Evolutionary conservation across 495 filamentous ascomycete species (phyloP), one percentile per base, ranked within the genome.

Genomic region (Talaromyces thailandensis): DNA sequence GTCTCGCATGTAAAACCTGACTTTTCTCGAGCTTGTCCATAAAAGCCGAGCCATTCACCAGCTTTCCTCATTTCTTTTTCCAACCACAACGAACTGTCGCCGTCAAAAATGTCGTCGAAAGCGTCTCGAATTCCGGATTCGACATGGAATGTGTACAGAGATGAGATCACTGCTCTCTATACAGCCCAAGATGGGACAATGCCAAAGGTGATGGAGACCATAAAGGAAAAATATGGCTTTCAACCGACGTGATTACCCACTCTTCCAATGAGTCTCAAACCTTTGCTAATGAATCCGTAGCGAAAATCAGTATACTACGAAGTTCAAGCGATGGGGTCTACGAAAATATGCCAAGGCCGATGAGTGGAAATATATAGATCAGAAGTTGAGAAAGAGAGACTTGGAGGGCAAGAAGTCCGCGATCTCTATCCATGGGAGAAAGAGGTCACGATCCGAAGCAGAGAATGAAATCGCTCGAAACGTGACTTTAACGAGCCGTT

Each of bases 81-180:
- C 35, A 40, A 1, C 6, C 14, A 40, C 35, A 40, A 0, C 16
- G 35, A 40, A 40, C 6, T 6, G 4, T 4, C 6, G 6, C 35
- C 35, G 6, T 3, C 35, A 40, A 40, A 16, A 40, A 40, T 40
- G 35, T 16, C 35, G 6, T 4, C 35, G 18, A 58, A 35, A 40
- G 56, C 56, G 21, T 11, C 31, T 58, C 56, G 56, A 58, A 58
- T 43, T 31, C 28, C 28, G 16, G 14, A n/a, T 3, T 58, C 56
- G 35, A 2, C 21, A 58, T 58, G 56, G 56, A 14, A 58, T 6
- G 28, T 23, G 11, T 58, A 58, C 56, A 58, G 18, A 21, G 56
- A 40, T 6, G 56, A 58, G 32, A 58, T 58, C 21, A 23, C 31
- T 24, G 32, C 56, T 58, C 28, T 58, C 35, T 58, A 58, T 37